phyloP scores from a whole-genome alignment of 1,284 basidiomycete species.

The Gastroboletus turbinatus region DNA sequence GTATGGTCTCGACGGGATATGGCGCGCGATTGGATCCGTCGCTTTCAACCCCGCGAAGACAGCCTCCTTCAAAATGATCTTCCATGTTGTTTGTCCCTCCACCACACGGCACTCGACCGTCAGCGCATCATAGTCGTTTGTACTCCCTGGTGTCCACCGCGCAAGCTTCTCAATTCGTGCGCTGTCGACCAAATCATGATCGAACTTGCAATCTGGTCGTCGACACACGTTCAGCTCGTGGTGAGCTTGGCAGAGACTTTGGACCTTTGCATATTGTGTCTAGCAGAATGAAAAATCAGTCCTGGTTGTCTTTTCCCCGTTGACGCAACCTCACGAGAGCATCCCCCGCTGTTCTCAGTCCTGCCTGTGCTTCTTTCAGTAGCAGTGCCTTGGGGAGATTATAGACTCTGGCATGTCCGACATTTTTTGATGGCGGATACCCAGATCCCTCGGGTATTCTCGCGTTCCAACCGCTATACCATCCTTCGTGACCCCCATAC shows the following conservation, averaged over 20 bases:
- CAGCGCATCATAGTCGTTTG: slow-evolving; percentile 5
- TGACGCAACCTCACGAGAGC: slow-evolving; percentile 1
- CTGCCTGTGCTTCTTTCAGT: slow-evolving; percentile 5
- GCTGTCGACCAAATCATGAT: slow-evolving; percentile 18
- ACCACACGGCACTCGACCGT: slow-evolving; percentile 16
- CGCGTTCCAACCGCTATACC: slow-evolving; percentile 9
- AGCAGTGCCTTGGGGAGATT: slow-evolving; percentile 15
- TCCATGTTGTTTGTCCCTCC: slow-evolving; percentile 12
- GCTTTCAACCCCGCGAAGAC: slow-evolving; percentile 9
- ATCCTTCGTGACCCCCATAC: slow-evolving; percentile 13
- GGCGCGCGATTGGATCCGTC: slow-evolving; percentile 11
- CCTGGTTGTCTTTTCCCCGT: neutral
- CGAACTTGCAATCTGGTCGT: slow-evolving; percentile 15
- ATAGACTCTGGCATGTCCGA: neutral
- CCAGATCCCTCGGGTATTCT: neutral
- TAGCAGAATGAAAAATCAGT: neutral
- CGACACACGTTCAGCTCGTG: slow-evolving; percentile 8
- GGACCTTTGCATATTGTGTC: slow-evolving; percentile 8
- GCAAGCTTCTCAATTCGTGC: slow-evolving; percentile 13
- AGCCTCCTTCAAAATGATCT: slow-evolving; percentile 15
- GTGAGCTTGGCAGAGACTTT: slow-evolving; percentile 17
- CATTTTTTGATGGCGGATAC: neutral
- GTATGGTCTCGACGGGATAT: slow-evolving; percentile 12
- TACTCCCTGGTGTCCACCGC: neutral
- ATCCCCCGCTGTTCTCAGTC: slow-evolving; percentile 6